phyloP scores from a whole-genome alignment of 371 early-diverging fungal genomes.

The Dinochytrium kinnereticum region DNA sequence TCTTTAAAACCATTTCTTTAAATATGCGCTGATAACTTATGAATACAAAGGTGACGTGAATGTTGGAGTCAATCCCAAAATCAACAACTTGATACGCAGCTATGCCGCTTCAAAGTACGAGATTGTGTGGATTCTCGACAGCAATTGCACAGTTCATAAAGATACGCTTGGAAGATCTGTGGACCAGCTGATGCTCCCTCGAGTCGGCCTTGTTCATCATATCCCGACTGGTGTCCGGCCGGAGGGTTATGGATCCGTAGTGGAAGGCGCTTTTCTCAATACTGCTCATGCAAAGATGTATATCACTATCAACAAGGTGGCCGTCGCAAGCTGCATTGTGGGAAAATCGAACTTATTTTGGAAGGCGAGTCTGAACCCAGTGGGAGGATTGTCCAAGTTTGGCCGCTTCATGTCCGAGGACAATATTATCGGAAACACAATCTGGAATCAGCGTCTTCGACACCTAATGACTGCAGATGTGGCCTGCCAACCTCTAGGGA shows the following conservation, averaged over 20 bases:
- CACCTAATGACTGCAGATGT: conserved; percentile 87
- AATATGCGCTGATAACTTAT: too few species aligned
- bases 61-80: conserved; percentile 90
- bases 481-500: conserved; percentile 83
- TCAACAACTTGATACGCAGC: conserved; percentile 90
- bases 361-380: conserved; percentile 76
- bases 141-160: conserved; percentile 80
- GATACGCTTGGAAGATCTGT: conserved; percentile 82
- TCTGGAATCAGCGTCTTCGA: conserved; percentile 77
- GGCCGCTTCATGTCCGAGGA: conserved; percentile 93
- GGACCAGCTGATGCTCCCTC: conserved; percentile 64
- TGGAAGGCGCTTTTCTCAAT: conserved; percentile 86
- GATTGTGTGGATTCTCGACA: conserved; percentile 93
- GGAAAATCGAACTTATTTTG: conserved; percentile 94
- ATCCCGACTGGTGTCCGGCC: conserved; percentile 80
- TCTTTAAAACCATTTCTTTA: too few species aligned
- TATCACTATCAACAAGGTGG: conserved; percentile 83
- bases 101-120: conserved; percentile 82
- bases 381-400: conserved; percentile 84
- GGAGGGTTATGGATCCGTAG: conserved; percentile 74
- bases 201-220: conserved; percentile 93
- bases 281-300: conserved; percentile 96
- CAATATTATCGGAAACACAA: conserved; percentile 85
- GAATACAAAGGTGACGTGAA: conserved; percentile 70
- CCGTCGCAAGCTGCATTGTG: conserved; percentile 85